Evolutionary conservation across 176 grass and related monocot genomes (phyloP).

Genomic region (Stipa capillata): DNA sequence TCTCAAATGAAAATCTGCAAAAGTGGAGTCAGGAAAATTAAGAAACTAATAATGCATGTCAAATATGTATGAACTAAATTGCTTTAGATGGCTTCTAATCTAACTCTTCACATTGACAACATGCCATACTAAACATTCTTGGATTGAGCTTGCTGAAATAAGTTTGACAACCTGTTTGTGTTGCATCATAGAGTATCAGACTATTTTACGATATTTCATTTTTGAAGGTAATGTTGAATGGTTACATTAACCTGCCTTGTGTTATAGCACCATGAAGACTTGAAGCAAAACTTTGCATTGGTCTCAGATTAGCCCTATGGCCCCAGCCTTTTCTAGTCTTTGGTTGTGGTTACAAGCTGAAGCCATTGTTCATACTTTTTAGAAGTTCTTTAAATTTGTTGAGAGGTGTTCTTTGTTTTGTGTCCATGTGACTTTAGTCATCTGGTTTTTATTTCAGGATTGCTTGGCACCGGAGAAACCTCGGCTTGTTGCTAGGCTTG

Average conservation of each 20-base stretch:
- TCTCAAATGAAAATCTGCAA: neutral
- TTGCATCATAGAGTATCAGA: neutral
- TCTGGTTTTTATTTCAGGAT: conserved; percentile 48
- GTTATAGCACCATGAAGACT: neutral
- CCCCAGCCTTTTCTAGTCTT: neutral
- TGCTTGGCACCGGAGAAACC: conserved; percentile 69
- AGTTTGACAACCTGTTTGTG: neutral
- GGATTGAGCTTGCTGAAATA: neutral
- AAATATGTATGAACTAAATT: neutral
- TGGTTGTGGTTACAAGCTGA: neutral
- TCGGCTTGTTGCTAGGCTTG: conserved; percentile 79
- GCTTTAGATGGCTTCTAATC: neutral
- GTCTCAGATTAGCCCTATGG: neutral
- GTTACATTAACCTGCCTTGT: neutral
- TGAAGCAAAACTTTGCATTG: neutral
- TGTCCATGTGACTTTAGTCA: neutral
- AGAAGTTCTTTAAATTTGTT: neutral
- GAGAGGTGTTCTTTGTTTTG: neutral
- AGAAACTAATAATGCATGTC: neutral
- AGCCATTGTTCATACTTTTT: neutral
- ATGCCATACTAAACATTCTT: conserved; percentile 8
- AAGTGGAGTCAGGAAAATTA: neutral
- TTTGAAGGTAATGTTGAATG: neutral
- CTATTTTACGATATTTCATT: neutral
- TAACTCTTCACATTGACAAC: neutral